Conservation (phyloP, 257 asterid species). For the Craterostigma plantagineum region DNA sequence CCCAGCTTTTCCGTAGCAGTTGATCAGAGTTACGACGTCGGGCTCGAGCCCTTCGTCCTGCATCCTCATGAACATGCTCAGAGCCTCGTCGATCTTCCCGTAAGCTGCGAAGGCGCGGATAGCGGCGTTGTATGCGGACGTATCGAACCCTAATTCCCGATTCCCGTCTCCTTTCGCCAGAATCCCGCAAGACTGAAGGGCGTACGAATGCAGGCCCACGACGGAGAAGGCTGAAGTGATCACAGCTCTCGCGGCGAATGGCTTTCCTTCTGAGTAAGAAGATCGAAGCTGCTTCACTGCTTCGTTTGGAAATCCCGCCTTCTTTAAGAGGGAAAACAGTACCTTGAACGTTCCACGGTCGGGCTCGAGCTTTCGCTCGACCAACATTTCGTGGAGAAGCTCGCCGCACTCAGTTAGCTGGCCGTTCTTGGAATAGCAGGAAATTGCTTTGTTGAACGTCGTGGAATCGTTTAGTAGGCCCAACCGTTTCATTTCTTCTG, state of each 20-base stretch:
- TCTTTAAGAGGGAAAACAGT: constrained; percentile 50
- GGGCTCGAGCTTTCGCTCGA: constrained; percentile 30
- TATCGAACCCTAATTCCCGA: constrained; percentile 12
- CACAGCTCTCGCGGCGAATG: constrained; percentile 62
- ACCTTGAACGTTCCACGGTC: constrained; percentile 54
- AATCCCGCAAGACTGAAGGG: constrained; percentile 57
- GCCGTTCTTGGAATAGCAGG: constrained; percentile 59
- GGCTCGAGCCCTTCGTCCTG: constrained; percentile 74
- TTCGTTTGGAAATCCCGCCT: constrained; percentile 47
- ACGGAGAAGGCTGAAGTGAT: constrained; percentile 47
- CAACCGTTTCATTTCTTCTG: constrained; percentile 53
- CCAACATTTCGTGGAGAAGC: constrained; percentile 65
- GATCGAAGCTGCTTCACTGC: constrained; percentile 47
- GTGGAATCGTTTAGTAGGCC: constrained; percentile 43
- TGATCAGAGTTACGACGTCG: constrained; percentile 47
- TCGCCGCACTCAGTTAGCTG: constrained; percentile 58
- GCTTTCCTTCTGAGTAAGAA: constrained; percentile 43
- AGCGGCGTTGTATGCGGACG: constrained; percentile 63
- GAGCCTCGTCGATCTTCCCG: constrained; percentile 51
- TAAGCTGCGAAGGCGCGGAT: constrained; percentile 49
- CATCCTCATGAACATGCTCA: constrained; percentile 73
- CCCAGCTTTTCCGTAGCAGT: constrained; percentile 75
- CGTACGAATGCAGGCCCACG: constrained; percentile 48
- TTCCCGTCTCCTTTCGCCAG: constrained; percentile 19
- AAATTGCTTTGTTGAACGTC: constrained; percentile 56